These are phyloP conservation scores for Cryptomeria japonica DNA, from an alignment of 75 land plant genomes.

Conservation along the genomic window DNA sequence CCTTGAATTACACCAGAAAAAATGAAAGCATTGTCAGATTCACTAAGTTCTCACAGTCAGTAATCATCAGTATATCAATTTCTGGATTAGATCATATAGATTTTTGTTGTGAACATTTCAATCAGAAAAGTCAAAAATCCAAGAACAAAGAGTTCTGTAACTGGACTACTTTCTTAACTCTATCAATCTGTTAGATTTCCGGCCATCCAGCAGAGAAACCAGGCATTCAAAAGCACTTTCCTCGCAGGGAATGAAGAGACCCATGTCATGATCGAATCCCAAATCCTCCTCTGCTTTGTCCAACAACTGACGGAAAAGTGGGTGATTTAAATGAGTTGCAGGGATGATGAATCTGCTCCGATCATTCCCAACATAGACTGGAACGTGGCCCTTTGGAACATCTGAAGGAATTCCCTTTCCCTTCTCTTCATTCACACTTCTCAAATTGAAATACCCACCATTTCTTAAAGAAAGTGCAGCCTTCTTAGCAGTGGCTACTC, in stretches of 20 bases:
- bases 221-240: slow-evolving; percentile 17
- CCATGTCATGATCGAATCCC: neutral
- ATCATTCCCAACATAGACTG: neutral
- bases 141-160: too few relatives aligned
- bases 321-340: neutral
- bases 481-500: neutral
- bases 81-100: too few relatives aligned
- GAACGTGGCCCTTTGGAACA: neutral
- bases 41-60: too few relatives aligned
- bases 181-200: neutral
- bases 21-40: too few relatives aligned
- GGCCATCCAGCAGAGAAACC: neutral
- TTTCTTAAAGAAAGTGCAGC: neutral
- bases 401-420: slow-evolving; percentile 36
- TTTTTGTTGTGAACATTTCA: too few relatives aligned
- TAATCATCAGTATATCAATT: too few relatives aligned
- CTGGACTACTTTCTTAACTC: neutral
- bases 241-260: slow-evolving; percentile 12
- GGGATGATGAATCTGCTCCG: neutral
- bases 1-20: too few relatives aligned
- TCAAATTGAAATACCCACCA: neutral
- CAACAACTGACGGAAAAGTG: neutral
- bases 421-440: neutral
- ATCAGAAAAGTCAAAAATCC: too few relatives aligned
- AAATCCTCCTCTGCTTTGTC: neutral